phyloP scores from a whole-genome alignment of 768 basidiomycete species.

The Ephemerocybe angulata region DNA sequence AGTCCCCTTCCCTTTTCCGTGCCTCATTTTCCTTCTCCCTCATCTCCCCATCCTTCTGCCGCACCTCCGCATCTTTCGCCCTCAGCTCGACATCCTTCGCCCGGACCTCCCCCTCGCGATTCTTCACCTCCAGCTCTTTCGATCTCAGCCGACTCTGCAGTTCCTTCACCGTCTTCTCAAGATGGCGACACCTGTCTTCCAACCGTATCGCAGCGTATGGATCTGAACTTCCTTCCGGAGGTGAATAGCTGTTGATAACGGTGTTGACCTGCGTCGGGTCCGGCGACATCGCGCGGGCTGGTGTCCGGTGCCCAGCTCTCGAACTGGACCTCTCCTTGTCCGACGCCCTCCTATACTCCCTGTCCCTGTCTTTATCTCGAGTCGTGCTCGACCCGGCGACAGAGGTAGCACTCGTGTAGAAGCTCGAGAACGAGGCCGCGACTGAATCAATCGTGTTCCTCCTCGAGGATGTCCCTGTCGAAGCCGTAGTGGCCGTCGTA shows the following conservation, averaged over 20 bases:
- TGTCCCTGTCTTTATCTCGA: not conserved
- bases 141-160: not conserved
- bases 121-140: conserved; percentile 2
- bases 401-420: not conserved
- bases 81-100: not conserved
- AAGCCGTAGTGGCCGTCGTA: not conserved
- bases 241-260: not conserved
- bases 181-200: not conserved
- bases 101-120: not conserved
- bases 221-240: not conserved
- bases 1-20: not conserved
- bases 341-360: not conserved
- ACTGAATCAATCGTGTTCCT: not conserved
- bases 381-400: not conserved
- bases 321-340: not conserved
- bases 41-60: not conserved
- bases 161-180: not conserved
- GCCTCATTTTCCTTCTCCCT: conserved; percentile 1
- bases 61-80: not conserved
- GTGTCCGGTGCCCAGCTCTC: not conserved
- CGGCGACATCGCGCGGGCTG: not conserved
- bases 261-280: not conserved
- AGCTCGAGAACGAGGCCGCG: not conserved
- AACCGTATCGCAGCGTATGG: not conserved
- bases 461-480: not conserved